Conservation (phyloP, 768 basidiomycete genomes). For the Obba rivulosa region DNA sequence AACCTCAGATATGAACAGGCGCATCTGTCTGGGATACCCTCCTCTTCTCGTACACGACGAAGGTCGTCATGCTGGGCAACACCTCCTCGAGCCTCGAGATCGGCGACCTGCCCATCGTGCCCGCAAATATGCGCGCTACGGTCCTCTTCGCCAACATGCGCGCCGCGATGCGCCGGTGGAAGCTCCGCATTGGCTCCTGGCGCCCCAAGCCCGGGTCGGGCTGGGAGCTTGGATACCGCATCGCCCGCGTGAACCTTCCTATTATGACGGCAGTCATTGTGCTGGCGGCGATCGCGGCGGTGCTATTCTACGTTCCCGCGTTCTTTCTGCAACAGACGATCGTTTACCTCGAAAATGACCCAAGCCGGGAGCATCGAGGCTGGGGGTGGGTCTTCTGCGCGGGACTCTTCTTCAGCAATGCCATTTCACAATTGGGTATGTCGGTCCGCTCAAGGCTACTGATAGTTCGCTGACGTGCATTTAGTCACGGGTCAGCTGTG, state of each 20-base stretch:
- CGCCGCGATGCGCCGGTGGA: slow-evolving; percentile 42
- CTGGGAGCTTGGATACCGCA: slow-evolving; percentile 55
- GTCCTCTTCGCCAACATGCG: slow-evolving; percentile 64
- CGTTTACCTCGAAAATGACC: slow-evolving; percentile 59
- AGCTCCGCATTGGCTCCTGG: slow-evolving; percentile 52
- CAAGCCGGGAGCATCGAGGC: slow-evolving; percentile 43
- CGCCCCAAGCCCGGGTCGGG: slow-evolving; percentile 56
- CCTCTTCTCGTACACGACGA: slow-evolving; percentile 85
- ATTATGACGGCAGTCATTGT: slow-evolving; percentile 36
- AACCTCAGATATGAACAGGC: slow-evolving; percentile 26
- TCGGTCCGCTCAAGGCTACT: background rate
- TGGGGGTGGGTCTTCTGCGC: slow-evolving; percentile 75
- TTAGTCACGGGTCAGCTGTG: slow-evolving; percentile 66
- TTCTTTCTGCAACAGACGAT: slow-evolving; percentile 60
- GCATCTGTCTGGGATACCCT: slow-evolving; percentile 57
- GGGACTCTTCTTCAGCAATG: slow-evolving; percentile 43
- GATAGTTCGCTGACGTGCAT: too few species aligned
- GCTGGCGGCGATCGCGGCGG: slow-evolving; percentile 53
- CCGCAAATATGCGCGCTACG: slow-evolving; percentile 63
- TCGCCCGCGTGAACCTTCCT: slow-evolving; percentile 51
- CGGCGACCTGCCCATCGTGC: slow-evolving; percentile 81
- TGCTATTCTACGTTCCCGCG: slow-evolving; percentile 58
- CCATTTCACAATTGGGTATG: slow-evolving; percentile 38
- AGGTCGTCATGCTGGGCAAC: slow-evolving; percentile 82
- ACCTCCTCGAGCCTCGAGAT: slow-evolving; percentile 71